A percentile compares a stretch with the other conserved stretches of the same genome.
Evolutionary conservation across 371 early-diverging fungal genomes (phyloP).

Genomic region (Blakeslea trispora): DNA sequence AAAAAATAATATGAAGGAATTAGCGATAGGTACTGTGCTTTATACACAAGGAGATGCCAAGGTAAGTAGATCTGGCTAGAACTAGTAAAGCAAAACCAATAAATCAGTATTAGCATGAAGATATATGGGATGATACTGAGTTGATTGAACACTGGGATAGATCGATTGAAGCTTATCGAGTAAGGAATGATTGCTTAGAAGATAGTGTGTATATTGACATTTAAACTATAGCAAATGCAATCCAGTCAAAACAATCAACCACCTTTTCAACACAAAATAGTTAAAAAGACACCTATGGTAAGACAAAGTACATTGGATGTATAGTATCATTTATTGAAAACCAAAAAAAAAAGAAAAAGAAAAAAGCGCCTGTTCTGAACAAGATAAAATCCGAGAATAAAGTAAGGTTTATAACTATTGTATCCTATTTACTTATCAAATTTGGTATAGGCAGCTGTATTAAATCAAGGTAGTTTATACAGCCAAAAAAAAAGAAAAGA

Average conservation of each 20-base stretch:
- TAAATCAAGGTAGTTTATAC: background rate
- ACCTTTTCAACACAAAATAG: background rate
- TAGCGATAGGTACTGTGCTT: constrained; percentile 17
- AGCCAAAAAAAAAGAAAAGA: background rate
- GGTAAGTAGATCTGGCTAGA: too few species aligned
- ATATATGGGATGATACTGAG: constrained; percentile 32
- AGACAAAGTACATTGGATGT: too few species aligned
- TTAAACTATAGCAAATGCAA: background rate
- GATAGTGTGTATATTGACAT: too few species aligned
- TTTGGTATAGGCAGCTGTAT: background rate
- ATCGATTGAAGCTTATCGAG: constrained; percentile 24
- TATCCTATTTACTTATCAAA: too few species aligned
- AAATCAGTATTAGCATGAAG: constrained; percentile 22
- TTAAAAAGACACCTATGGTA: background rate
- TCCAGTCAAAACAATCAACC: background rate
- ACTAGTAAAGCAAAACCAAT: too few species aligned
- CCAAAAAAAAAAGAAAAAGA: background rate
- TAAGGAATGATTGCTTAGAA: constrained; percentile 2
- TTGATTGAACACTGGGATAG: constrained; percentile 34
- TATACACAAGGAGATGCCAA: constrained; percentile 16
- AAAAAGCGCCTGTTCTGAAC: too few species aligned
- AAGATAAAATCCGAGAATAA: background rate
- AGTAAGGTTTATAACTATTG: background rate
- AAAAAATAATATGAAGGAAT: background rate
- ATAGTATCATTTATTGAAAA: constrained; percentile 1